Conservation (phyloP, 1,284 basidiomycete genomes). For the Fomes fomentarius region DNA sequence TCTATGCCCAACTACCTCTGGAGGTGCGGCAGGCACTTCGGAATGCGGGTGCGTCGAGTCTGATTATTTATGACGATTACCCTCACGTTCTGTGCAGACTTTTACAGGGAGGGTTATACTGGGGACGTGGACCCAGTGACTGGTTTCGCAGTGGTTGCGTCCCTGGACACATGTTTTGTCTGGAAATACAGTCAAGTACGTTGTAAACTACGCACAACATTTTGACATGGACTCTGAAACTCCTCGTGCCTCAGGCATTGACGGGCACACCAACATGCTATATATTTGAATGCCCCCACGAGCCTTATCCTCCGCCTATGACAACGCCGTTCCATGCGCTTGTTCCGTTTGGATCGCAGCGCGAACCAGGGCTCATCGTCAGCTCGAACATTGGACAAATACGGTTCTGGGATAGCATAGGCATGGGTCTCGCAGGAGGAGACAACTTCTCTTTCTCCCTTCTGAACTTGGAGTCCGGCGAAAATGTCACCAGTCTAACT, state of each 20-base stretch:
- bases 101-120: conserved; percentile 64
- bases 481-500: conserved; percentile 65
- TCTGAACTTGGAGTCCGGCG: conserved; percentile 57
- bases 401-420: conserved; percentile 81
- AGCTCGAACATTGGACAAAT: conserved; percentile 64
- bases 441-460: conserved; percentile 59
- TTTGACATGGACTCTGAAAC: too few species aligned
- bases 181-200: conserved; percentile 77
- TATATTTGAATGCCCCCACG: conserved; percentile 72
- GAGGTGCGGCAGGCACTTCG: conserved; percentile 75
- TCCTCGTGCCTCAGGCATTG: conserved; percentile 48
- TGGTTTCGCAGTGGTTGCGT: conserved; percentile 74
- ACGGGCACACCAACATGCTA: conserved; percentile 78
- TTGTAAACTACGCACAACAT: too few species aligned
- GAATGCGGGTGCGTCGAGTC: conserved; percentile 55
- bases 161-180: conserved; percentile 75
- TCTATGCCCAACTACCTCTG: conserved; percentile 70
- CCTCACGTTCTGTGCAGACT: conserved; percentile 47
- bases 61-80: too few species aligned
- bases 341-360: conserved; percentile 66
- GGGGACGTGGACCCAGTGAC: conserved; percentile 73
- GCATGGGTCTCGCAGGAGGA: conserved; percentile 81
- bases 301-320: conserved; percentile 38
- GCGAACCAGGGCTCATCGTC: conserved; percentile 80
- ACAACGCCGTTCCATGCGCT: conserved; percentile 67